Evolutionary conservation across 2,329 filamentous ascomycete species (phyloP).

Genomic region (Aureobasidium vineae): DNA sequence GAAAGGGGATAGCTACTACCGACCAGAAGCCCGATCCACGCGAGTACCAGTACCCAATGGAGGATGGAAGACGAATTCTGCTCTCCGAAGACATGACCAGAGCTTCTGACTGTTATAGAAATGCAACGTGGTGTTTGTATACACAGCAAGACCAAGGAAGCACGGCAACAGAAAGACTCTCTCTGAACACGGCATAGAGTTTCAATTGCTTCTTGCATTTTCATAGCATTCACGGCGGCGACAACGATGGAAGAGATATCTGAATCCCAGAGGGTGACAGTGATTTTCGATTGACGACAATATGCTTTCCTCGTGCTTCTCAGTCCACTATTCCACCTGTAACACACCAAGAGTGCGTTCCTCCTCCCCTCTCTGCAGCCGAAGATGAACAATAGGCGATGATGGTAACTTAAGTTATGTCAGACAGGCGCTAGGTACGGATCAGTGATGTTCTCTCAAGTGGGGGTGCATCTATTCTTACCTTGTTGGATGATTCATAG

Average conservation of each 20-base stretch:
- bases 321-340: background rate
- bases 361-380: background rate
- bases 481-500: background rate
- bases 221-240: background rate
- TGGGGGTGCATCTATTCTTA: background rate
- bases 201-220: background rate
- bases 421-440: background rate
- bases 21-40: background rate
- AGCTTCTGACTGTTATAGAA: background rate
- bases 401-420: background rate
- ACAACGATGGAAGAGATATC: background rate
- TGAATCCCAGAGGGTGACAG: background rate
- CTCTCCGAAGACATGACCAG: background rate
- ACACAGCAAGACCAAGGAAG: background rate
- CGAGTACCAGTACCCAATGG: background rate
- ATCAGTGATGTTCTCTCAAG: background rate
- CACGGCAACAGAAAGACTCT: background rate
- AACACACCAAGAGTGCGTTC: background rate
- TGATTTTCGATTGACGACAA: background rate
- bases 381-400: background rate
- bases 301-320: background rate
- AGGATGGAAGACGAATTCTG: no score
- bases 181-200: background rate
- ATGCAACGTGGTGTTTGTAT: background rate
- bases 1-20: background rate